Evolutionary conservation across 2,329 filamentous ascomycete genomes (phyloP), one percentile per base, ranked within the genome.

Genomic region (Pyrenochaeta sp.): DNA sequence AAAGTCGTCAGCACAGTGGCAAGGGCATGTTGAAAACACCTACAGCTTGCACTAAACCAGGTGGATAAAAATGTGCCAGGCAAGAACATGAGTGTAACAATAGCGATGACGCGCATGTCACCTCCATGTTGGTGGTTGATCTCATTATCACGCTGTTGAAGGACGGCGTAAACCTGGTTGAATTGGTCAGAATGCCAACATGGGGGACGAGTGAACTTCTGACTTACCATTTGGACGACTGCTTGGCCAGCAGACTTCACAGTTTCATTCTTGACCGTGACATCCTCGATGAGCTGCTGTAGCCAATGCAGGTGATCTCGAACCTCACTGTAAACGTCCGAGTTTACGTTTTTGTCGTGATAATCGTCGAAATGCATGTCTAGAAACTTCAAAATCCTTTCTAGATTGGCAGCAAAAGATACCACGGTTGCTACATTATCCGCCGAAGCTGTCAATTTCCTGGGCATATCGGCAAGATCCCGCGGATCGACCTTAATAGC

Each of bases 71-170:
- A 67, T 1, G 61, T 67, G 2, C 57, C 53, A 1, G 63, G 63
- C 2, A 67, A 43, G 41, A 65, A 67, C 18, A 65, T 35, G 9
- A 66, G 47, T 1, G 63, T 64, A 4, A 66, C 60, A 18, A 49
- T 55, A 12, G 63, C 57, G 17, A 67, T 67, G 46, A 64, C 51
- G 4, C 64, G 60, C 64, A 67, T 67, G 18, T 65, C 62, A 5
- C 61, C 53, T 17, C 58, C 62, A 39, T 65, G 58, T 4, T 52
- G 52, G 27, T 59, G 61, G 41, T 54, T 60, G 14, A 62, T 29
- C 10, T 54, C 50, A 35, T 60, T 64, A 18, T 64, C 63, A 33
- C 58, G 53, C 32, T 66, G 63, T n/a, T 48, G 56, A 2, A 64
- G 55, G n/a, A 63, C 54, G n/a, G 54, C 52, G 51, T 66, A 64